Conservation (phyloP, 1,139 yeast species). For the Candida freyschussii region DNA sequence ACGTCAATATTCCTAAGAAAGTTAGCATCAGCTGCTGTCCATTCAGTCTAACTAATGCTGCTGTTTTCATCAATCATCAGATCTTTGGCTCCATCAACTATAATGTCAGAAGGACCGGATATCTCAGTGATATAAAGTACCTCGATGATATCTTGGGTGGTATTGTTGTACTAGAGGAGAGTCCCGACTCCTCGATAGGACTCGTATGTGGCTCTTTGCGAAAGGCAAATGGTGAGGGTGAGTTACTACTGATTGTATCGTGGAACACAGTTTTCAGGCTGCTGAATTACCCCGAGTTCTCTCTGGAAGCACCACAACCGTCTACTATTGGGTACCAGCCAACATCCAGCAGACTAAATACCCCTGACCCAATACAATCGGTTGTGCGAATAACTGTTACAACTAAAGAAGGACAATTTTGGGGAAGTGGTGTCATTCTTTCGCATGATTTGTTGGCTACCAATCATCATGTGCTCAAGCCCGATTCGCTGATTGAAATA, state of each 20-base stretch:
- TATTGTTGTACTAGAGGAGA: constrained; percentile 29
- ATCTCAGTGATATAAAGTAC: constrained; percentile 49
- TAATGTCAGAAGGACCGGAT: constrained; percentile 28
- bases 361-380: constrained; percentile 15
- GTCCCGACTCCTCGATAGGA: constrained; percentile 35
- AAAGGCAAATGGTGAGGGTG: constrained; percentile 59
- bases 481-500: constrained; percentile 9
- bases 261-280: constrained; percentile 37
- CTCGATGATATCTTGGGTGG: constrained; percentile 69
- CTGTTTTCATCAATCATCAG: constrained; percentile 46
- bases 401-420: constrained; percentile 24
- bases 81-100: constrained; percentile 44
- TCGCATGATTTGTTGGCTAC: constrained; percentile 34
- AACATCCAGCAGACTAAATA: too few species aligned
- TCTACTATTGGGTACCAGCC: too few species aligned
- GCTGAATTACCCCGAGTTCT: constrained; percentile 8
- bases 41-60: constrained; percentile 54
- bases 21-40: constrained; percentile 43
- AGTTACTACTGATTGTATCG: constrained; percentile 44
- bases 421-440: constrained; percentile 47
- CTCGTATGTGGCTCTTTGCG: constrained; percentile 47
- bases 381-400: constrained; percentile 25
- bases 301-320: too few species aligned
- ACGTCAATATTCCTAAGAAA: constrained; percentile 15
- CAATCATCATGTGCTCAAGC: constrained; percentile 39